These are phyloP conservation scores for Exsudoporus floridanus DNA, from an alignment of 1,284 basidiomycete genomes.

Conservation along the genomic window DNA sequence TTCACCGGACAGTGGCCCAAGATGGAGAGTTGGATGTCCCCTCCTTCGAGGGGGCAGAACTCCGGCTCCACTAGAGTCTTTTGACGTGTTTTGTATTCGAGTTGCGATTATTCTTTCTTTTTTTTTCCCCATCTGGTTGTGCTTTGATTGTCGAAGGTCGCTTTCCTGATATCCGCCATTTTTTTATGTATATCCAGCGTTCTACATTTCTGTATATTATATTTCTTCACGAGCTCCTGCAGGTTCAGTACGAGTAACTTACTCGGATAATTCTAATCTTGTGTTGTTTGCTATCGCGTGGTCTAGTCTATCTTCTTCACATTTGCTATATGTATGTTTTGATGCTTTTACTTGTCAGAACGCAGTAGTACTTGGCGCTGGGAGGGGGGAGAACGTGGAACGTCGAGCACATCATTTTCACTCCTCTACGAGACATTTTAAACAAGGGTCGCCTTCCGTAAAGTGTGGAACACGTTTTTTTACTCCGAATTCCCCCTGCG, in stretches of 20 bases:
- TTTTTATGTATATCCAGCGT: conserved; percentile 7
- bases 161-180: conserved; percentile 14
- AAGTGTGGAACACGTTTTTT: conserved; percentile 5
- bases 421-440: neutral
- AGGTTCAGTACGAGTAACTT: conserved; percentile 35
- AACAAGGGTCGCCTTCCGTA: neutral
- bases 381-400: neutral
- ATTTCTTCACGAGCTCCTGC: conserved; percentile 25
- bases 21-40: conserved; percentile 36
- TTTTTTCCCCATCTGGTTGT: neutral
- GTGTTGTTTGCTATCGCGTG: conserved; percentile 11
- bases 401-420: neutral
- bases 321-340: conserved; percentile 16
- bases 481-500: neutral
- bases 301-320: conserved; percentile 16
- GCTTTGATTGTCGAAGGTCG: conserved; percentile 6
- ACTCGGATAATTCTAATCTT: conserved; percentile 35
- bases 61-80: conserved; percentile 33
- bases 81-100: conserved; percentile 18
- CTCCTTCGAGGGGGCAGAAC: conserved; percentile 32
- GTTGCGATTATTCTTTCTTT: neutral
- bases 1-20: conserved; percentile 34
- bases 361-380: neutral
- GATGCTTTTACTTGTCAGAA: neutral
- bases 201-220: conserved; percentile 28